Conservation (phyloP, 1,284 basidiomycete species). For the Trichosporon ovoides region DNA sequence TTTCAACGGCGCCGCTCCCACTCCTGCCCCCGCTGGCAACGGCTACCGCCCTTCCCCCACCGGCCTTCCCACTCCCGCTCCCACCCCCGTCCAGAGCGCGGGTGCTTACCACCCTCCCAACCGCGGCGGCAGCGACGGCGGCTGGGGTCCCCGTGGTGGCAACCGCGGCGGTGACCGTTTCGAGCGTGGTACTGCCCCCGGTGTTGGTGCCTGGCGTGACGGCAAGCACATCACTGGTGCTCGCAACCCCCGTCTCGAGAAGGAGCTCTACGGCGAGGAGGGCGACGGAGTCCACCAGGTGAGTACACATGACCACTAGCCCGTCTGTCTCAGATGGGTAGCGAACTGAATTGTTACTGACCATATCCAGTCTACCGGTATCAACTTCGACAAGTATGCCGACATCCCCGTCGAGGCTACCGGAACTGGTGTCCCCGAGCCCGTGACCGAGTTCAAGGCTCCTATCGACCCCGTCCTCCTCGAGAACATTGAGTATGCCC, state of each 20-base stretch:
- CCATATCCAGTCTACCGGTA: constrained; percentile 86
- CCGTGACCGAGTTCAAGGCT: constrained; percentile 80
- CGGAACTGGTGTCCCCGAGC: constrained; percentile 90
- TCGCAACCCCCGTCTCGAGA: constrained; percentile 80
- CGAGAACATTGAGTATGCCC: constrained; percentile 89
- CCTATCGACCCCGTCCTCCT: constrained; percentile 89
- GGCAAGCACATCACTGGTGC: constrained; percentile 76
- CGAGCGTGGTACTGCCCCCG: constrained; percentile 52
- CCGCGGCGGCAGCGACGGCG: constrained; percentile 48
- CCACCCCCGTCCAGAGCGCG: constrained; percentile 37
- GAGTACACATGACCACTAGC: too few species aligned
- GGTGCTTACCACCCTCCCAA: constrained; percentile 57
- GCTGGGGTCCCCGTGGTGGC: constrained; percentile 55
- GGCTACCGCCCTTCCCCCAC: constrained; percentile 38
- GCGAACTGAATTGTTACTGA: constrained; percentile 14
- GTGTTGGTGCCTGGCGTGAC: constrained; percentile 82
- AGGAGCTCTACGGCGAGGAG: constrained; percentile 89
- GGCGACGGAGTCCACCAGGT: constrained; percentile 60
- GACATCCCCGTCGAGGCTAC: constrained; percentile 99
- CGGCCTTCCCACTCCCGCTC: constrained; percentile 44
- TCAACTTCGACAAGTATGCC: constrained; percentile 99
- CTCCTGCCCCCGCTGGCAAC: constrained; percentile 24
- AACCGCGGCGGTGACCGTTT: constrained; percentile 50
- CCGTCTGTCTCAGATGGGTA: background rate
- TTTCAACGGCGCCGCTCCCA: constrained; percentile 24